Percentiles rank a stretch among this genome's conserved stretches.
phyloP scores from a whole-genome alignment of 805 yeast species.

The Maudiozyma turicensis region DNA sequence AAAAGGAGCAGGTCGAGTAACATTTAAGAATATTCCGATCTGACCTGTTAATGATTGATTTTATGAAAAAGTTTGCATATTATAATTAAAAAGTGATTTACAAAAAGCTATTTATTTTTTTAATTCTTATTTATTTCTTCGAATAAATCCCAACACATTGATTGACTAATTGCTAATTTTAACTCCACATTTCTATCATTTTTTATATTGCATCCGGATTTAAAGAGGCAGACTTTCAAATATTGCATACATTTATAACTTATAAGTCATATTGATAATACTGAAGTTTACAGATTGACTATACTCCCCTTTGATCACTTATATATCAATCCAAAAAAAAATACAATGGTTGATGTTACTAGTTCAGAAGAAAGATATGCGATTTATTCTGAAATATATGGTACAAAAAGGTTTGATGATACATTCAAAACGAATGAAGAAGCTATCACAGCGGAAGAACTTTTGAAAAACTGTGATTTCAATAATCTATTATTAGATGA shows the following conservation, averaged over 20 bases:
- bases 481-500: conserved; percentile 13
- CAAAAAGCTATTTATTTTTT: no score
- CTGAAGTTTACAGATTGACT: no score
- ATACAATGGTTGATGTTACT: neutral
- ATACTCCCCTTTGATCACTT: neutral
- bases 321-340: neutral
- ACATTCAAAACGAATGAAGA: conserved; percentile 3
- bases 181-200: neutral
- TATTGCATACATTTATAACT: neutral
- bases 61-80: no score
- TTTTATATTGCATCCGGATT: neutral
- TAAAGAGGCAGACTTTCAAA: neutral
- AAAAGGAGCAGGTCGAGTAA: no score
- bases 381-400: conserved; percentile 22
- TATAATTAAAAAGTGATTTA: no score
- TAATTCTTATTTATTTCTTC: no score
- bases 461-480: conserved; percentile 18
- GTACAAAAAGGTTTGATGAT: conserved; percentile 20
- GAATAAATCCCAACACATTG: no score
- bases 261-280: no score
- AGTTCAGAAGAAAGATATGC: conserved; percentile 2
- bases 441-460: conserved; percentile 12
- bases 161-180: neutral
- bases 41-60: no score
- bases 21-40: no score